Evolutionary conservation across 2,329 filamentous ascomycete species (phyloP).

Genomic region (Aphanocladium album): DNA sequence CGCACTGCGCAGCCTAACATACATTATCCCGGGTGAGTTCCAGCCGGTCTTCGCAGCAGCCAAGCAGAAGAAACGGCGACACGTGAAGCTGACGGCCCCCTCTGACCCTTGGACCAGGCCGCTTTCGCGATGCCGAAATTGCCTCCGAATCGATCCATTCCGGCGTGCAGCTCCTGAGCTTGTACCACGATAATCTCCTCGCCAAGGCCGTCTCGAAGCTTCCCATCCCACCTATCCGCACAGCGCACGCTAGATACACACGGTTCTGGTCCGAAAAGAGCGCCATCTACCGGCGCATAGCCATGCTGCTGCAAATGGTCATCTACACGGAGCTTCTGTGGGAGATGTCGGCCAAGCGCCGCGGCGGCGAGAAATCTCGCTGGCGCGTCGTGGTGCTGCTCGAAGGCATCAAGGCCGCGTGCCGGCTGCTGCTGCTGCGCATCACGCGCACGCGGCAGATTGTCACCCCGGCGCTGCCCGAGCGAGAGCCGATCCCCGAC

Average conservation of each 20-base stretch:
- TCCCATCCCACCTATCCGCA: slow-evolving; percentile 49
- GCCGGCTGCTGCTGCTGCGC: slow-evolving; percentile 71
- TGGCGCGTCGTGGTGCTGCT: slow-evolving; percentile 86
- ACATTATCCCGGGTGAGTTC: slow-evolving; percentile 76
- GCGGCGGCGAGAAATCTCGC: slow-evolving; percentile 69
- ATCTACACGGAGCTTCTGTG: slow-evolving; percentile 94
- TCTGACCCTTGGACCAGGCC: slow-evolving; percentile 43
- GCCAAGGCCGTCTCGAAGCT: slow-evolving; percentile 57
- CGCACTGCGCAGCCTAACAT: slow-evolving; percentile 84
- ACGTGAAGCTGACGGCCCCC: background rate
- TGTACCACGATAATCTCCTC: slow-evolving; percentile 89
- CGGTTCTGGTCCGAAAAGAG: slow-evolving; percentile 60
- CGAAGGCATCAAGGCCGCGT: slow-evolving; percentile 81
- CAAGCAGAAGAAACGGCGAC: no score
- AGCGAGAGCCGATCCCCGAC: slow-evolving; percentile 71
- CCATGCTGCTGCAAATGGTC: slow-evolving; percentile 79
- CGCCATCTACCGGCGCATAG: slow-evolving; percentile 72
- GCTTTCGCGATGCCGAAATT: slow-evolving; percentile 87
- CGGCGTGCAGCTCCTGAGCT: slow-evolving; percentile 78
- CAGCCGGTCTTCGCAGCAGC: background rate
- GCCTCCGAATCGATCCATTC: slow-evolving; percentile 90
- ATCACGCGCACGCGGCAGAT: slow-evolving; percentile 80
- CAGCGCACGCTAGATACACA: slow-evolving; percentile 61
- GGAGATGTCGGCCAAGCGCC: slow-evolving; percentile 92
- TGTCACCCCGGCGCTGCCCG: slow-evolving; percentile 77